These are phyloP conservation scores for Acer saccharum DNA, from an alignment of 345 rosid species.

Conservation along the genomic window DNA sequence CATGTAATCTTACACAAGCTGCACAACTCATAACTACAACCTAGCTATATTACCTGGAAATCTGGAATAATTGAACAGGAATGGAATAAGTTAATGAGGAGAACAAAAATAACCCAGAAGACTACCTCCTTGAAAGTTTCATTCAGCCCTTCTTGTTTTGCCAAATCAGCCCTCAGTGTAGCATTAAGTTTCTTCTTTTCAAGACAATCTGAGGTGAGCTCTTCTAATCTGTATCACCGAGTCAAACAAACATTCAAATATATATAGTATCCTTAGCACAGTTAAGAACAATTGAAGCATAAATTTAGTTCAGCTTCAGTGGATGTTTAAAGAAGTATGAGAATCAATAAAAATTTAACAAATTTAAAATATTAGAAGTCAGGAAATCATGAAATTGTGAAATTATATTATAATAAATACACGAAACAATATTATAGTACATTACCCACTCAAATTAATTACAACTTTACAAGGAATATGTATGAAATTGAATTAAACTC, in stretches of 20 bases:
- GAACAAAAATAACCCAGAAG: slow-evolving; percentile 8
- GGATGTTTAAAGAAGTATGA: neutral
- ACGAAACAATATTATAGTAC: neutral
- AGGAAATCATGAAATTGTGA: neutral
- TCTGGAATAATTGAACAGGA: neutral
- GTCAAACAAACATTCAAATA: slow-evolving; percentile 15
- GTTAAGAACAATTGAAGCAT: neutral
- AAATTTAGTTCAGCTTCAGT: neutral
- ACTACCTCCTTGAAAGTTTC: slow-evolving; percentile 61
- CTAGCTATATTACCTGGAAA: slow-evolving; percentile 12
- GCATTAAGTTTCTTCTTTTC: slow-evolving; percentile 62
- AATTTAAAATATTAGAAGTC: neutral
- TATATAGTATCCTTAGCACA: slow-evolving; percentile 6
- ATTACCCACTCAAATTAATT: neutral
- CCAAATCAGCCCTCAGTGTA: slow-evolving; percentile 54
- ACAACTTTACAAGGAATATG: neutral
- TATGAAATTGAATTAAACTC: neutral
- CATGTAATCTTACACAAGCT: neutral
- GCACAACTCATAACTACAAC: neutral
- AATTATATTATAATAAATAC: neutral
- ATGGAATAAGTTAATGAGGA: slow-evolving; percentile 3
- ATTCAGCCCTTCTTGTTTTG: slow-evolving; percentile 61
- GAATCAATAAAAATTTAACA: neutral
- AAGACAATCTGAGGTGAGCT: slow-evolving; percentile 56
- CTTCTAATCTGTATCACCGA: slow-evolving; percentile 64